Conservation (phyloP, 345 rosid genomes). For the Raphanus raphanistrum region DNA sequence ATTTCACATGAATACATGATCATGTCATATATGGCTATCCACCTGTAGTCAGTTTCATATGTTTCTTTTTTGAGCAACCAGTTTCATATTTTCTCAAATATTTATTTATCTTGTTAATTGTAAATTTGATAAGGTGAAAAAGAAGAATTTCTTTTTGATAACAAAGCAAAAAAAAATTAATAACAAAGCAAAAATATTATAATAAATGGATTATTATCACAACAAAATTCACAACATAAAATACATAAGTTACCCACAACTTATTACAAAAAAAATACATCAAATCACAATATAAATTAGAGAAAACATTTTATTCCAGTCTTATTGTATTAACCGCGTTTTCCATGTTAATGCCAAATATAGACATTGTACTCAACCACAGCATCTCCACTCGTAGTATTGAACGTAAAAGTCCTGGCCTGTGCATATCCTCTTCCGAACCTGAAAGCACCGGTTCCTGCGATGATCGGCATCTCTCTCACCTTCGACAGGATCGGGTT, state of each 20-base stretch:
- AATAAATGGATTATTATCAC: neutral
- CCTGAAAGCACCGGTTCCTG: slow-evolving; percentile 44
- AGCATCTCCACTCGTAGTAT: slow-evolving; percentile 3
- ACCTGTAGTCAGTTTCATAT: neutral
- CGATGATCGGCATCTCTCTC: slow-evolving; percentile 33
- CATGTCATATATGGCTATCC: neutral
- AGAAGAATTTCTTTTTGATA: no score
- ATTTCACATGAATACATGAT: neutral
- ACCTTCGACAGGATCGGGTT: slow-evolving; percentile 28
- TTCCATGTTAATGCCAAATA: slow-evolving; percentile 12
- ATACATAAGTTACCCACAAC: neutral
- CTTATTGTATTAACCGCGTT: neutral
- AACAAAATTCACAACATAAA: neutral
- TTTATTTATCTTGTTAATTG: neutral
- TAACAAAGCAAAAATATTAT: neutral
- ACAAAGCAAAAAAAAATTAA: neutral
- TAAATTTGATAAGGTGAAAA: neutral
- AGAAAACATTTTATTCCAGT: neutral
- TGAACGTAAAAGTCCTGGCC: slow-evolving; percentile 20
- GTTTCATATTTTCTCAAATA: neutral
- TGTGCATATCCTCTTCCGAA: slow-evolving; percentile 42
- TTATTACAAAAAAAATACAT: neutral
- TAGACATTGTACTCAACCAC: slow-evolving; percentile 25
- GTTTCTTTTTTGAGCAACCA: no score
- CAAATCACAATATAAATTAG: neutral